Evolutionary conservation across 179 eudicot genomes (phyloP).

Genomic region (Silene coronaria): DNA sequence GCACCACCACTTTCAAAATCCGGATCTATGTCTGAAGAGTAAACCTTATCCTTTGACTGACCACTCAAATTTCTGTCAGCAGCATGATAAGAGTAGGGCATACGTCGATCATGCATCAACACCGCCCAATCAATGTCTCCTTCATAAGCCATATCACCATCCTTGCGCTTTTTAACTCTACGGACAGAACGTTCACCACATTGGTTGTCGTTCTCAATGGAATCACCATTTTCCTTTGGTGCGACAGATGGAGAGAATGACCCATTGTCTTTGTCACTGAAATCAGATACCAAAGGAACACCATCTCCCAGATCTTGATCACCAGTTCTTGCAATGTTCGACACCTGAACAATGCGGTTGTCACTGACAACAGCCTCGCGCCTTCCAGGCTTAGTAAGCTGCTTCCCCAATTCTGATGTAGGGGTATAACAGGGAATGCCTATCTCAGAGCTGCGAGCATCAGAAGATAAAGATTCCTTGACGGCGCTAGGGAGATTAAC

Average conservation of each 20-base stretch:
- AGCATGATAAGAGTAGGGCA: constrained; percentile 33
- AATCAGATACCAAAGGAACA: constrained; percentile 24
- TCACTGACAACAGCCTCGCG: constrained; percentile 17
- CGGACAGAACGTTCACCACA: constrained; percentile 57
- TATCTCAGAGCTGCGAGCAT: constrained; percentile 16
- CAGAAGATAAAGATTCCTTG: constrained; percentile 16
- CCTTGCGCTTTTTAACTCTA: constrained; percentile 69
- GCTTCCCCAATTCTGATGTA: constrained; percentile 21
- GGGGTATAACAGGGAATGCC: constrained; percentile 20
- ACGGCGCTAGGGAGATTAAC: constrained; percentile 23
- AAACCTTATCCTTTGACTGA: constrained; percentile 38
- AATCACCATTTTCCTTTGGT: constrained; percentile 36
- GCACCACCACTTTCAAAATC: constrained; percentile 50
- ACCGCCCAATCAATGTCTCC: constrained; percentile 87
- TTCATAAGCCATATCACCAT: constrained; percentile 94
- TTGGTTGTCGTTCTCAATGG: constrained; percentile 30
- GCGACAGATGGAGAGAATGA: constrained; percentile 33
- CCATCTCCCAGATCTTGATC: constrained; percentile 26
- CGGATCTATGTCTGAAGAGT: constrained; percentile 28
- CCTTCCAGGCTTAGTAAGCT: constrained; percentile 13
- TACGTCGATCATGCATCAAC: constrained; percentile 46
- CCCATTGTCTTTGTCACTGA: constrained; percentile 41
- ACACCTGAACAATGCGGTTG: constrained; percentile 13
- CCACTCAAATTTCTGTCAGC: constrained; percentile 36
- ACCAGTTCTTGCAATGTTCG: constrained; percentile 14